phyloP scores from a whole-genome alignment of 176 grass and related monocot species.

The Canna indica region DNA sequence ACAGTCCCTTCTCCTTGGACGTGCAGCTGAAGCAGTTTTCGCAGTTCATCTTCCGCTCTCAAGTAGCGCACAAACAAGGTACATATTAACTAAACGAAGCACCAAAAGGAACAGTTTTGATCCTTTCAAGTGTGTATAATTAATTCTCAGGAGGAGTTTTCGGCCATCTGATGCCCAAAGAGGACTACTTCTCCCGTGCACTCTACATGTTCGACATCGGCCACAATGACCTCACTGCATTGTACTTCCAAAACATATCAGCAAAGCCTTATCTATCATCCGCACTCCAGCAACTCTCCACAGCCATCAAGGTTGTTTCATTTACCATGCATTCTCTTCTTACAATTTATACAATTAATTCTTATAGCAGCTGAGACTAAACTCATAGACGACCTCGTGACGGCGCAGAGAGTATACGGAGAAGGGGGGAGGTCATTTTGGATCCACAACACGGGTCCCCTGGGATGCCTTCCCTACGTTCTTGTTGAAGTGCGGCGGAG shows the following conservation, averaged over 20 bases:
- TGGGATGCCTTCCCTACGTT: conserved; percentile 17
- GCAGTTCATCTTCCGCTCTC: conserved; percentile 8
- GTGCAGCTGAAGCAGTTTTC: conserved; percentile 20
- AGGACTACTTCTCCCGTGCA: conserved; percentile 5
- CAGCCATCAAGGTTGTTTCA: conserved; percentile 8
- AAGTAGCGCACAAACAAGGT: background rate
- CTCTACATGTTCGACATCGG: conserved; percentile 21
- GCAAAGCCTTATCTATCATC: background rate
- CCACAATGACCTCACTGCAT: conserved; percentile 19
- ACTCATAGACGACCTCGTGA: background rate
- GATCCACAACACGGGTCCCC: conserved; percentile 16
- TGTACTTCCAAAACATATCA: conserved; percentile 10
- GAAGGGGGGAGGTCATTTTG: conserved; percentile 12
- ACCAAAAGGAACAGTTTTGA: no score
- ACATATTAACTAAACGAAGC: no score
- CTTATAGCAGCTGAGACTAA: no score
- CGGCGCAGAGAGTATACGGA: conserved; percentile 4
- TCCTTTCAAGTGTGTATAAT: no score
- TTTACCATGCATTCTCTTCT: no score
- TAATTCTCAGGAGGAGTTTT: background rate
- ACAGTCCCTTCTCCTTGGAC: conserved; percentile 21
- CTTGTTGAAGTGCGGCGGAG: background rate
- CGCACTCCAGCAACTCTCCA: conserved; percentile 13
- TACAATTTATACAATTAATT: no score
- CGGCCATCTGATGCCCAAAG: conserved; percentile 10